Conservation (phyloP, 768 basidiomycete genomes). For the Pisolithus sp. region DNA sequence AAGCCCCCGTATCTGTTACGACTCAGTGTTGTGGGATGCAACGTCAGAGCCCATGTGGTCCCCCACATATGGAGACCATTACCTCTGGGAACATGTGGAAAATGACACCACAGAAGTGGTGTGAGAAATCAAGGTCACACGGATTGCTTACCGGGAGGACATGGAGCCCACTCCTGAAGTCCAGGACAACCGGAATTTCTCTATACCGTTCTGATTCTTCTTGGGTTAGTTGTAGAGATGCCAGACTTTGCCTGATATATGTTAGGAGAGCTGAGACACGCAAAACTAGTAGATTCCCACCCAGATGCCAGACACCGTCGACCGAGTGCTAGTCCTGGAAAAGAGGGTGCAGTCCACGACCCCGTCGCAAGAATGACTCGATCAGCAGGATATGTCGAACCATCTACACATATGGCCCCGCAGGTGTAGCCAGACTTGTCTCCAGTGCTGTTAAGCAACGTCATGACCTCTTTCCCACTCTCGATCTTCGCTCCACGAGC, state of each 20-base stretch:
- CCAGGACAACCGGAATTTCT: slow-evolving; percentile 60
- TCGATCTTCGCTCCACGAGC: slow-evolving; percentile 55
- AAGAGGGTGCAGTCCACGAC: slow-evolving; percentile 80
- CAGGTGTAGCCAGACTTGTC: slow-evolving; percentile 33
- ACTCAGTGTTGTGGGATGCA: too few relatives aligned
- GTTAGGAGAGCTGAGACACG: neutral
- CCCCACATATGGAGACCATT: too few relatives aligned
- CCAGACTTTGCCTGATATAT: slow-evolving; percentile 63
- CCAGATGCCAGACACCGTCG: slow-evolving; percentile 69
- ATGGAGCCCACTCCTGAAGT: slow-evolving; percentile 74
- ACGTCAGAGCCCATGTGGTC: too few relatives aligned
- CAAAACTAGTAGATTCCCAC: slow-evolving; percentile 34
- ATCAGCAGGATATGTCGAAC: slow-evolving; percentile 47
- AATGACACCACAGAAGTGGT: neutral
- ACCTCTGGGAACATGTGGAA: too few relatives aligned
- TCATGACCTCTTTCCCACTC: slow-evolving; percentile 50
- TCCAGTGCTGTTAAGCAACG: slow-evolving; percentile 31
- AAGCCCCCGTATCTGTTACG: too few relatives aligned
- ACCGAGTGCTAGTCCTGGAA: slow-evolving; percentile 51
- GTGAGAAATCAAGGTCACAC: neutral
- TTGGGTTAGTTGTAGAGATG: slow-evolving; percentile 63
- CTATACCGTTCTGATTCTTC: slow-evolving; percentile 63
- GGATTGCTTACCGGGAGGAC: slow-evolving; percentile 62
- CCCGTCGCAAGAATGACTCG: slow-evolving; percentile 69
- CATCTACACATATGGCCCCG: slow-evolving; percentile 62